These are phyloP conservation scores for Aspergillus mulundensis DNA, from an alignment of 495 filamentous ascomycete species.

Conservation along the genomic window DNA sequence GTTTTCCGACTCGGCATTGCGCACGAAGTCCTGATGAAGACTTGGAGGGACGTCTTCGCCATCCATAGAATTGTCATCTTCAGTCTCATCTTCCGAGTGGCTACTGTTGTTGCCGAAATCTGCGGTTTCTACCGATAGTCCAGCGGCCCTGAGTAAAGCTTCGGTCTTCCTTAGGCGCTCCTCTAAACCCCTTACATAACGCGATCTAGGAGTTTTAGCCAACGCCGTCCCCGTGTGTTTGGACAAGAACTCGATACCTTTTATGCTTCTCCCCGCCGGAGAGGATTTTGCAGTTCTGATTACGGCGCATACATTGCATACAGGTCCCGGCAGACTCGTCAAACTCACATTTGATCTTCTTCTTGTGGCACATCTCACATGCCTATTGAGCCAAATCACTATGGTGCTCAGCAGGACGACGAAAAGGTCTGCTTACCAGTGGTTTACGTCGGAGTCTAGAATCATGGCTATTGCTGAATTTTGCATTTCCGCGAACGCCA, in stretches of 20 bases:
- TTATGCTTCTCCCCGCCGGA: constrained; percentile 89
- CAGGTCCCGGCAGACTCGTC: constrained; percentile 68
- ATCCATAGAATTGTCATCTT: constrained; percentile 61
- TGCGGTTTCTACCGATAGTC: constrained; percentile 70
- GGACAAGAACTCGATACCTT: constrained; percentile 53
- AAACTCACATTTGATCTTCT: constrained; percentile 96
- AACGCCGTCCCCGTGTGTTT: neutral
- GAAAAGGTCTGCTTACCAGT: constrained; percentile 22
- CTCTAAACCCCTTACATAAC: constrained; percentile 91
- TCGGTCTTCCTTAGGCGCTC: constrained; percentile 86
- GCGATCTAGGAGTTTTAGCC: constrained; percentile 51
- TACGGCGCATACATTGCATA: constrained; percentile 90
- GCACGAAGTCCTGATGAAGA: neutral
- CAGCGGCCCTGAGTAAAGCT: constrained; percentile 75
- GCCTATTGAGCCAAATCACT: constrained; percentile 51
- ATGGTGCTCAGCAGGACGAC: neutral
- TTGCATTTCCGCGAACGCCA: constrained; percentile 3
- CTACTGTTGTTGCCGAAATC: constrained; percentile 60
- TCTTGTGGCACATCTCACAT: constrained; percentile 95
- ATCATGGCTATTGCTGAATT: constrained; percentile 12
- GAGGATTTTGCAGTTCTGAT: constrained; percentile 86
- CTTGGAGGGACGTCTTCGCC: neutral
- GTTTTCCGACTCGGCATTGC: constrained; percentile 2
- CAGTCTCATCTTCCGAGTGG: constrained; percentile 7
- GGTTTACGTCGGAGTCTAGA: constrained; percentile 19